phyloP scores from a whole-genome alignment of 2,329 filamentous ascomycete genomes.

The Beauveria bassiana region DNA sequence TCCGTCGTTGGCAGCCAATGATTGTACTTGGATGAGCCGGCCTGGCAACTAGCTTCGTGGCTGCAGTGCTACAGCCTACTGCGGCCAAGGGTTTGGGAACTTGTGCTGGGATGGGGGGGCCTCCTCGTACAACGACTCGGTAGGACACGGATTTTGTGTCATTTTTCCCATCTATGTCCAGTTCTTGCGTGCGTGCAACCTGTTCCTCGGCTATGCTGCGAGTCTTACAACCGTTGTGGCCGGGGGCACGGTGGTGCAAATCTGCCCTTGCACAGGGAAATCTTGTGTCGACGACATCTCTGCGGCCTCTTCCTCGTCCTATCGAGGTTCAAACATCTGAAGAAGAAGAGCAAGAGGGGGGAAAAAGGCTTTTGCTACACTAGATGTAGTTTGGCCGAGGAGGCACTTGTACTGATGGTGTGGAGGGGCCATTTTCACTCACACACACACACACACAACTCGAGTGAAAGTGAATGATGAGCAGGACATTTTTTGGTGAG shows the following conservation, averaged over 20 bases:
- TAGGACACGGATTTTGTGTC: background rate
- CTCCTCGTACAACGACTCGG: background rate
- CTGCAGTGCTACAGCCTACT: background rate
- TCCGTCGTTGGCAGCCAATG: background rate
- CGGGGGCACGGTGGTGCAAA: too few species aligned
- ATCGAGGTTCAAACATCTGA: too few species aligned
- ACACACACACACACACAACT: background rate
- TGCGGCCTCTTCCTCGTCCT: too few species aligned
- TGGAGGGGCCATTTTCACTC: background rate
- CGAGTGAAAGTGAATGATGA: background rate
- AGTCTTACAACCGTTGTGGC: background rate
- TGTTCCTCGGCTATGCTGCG: slow-evolving; percentile 2
- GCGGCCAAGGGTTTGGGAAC: too few species aligned
- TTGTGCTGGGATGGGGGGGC: too few species aligned
- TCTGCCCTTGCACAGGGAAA: too few species aligned
- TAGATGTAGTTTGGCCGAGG: too few species aligned
- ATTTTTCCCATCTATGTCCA: background rate
- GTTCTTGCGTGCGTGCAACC: background rate
- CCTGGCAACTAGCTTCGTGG: background rate
- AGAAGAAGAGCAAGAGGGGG: background rate
- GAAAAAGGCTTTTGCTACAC: too few species aligned
- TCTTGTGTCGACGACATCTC: too few species aligned
- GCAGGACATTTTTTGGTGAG: background rate
- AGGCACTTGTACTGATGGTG: background rate
- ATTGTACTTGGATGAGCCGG: background rate